Base-by-base conservation (phyloP, 208 protist species). In the Trypanosomatidae sp. region DNA sequence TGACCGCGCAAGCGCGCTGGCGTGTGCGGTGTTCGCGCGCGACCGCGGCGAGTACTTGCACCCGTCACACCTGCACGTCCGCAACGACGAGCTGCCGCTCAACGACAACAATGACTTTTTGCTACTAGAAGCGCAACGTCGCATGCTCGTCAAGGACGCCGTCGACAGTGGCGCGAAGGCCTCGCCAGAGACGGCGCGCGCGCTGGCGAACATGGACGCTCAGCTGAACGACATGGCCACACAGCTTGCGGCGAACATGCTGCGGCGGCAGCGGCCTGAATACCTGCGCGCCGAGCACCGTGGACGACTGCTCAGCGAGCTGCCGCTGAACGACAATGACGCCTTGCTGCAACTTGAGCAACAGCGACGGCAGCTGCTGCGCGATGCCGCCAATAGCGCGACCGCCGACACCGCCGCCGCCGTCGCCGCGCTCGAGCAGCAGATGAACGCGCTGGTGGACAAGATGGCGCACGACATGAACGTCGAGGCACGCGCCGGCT, bases 401-500 rank as follows among this genome's bases (percentile, higher is more conserved):
- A 48, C 68, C 37, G 62, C 63, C 42, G 52, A 81, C 6, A 26
- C 43, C 20, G 27, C 45, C 8, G 45, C 68, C 37, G 62, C 63
- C 42, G 52, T 84, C 6, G 30, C 43, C 20, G 61, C 60, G 23
- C 58, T 78, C 53, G 71, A 87, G 66, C 56, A 87, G 19, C 51
- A 60, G 33, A 76, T 88, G 71, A 77, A 81, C 47, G 71, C 75
- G 47, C 56, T 76, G 22, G 65, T 64, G 3, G 60, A 80, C 39
- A 61, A 77, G 28, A 59, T 89, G 6, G 80, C 80, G 18, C 65
- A 76, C 30, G 40, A 67, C 39, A 48, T 84, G 42, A 84, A 83
- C 56, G 66, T 66, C 33, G 62, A 56, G 5, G 72, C 85, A 37
- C 71, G 80, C 18, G 66, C 62, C 2, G 57, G 62, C 35, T 87